Evolutionary conservation across 2,329 filamentous ascomycete species (phyloP).

Genomic region (Colletotrichum sp.): DNA sequence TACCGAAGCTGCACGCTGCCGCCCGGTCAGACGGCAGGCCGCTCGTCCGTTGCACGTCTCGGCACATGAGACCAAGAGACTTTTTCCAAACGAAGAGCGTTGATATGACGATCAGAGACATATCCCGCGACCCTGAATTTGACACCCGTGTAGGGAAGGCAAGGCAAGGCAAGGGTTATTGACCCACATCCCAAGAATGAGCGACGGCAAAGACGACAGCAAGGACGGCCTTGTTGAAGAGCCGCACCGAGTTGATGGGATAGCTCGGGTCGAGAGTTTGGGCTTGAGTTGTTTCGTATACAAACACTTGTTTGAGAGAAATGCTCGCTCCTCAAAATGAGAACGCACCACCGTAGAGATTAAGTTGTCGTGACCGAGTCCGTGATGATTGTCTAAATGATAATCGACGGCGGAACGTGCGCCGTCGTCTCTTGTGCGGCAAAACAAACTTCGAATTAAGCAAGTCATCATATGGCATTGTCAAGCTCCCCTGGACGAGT

Average conservation of each 20-base stretch:
- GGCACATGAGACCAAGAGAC: conserved; percentile 4
- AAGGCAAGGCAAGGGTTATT: neutral
- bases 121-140: neutral
- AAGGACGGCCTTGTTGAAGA: neutral
- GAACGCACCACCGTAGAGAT: neutral
- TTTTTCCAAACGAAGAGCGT: neutral
- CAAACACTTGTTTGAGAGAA: neutral
- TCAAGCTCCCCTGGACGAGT: neutral
- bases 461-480: neutral
- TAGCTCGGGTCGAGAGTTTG: neutral
- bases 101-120: neutral
- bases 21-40: neutral
- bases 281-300: neutral
- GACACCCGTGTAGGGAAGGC: neutral
- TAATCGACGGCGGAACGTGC: neutral
- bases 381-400: neutral
- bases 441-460: neutral
- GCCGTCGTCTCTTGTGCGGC: neutral
- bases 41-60: neutral
- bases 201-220: neutral
- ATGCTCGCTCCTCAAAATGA: neutral
- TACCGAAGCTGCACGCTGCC: neutral
- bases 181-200: neutral
- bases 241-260: neutral
- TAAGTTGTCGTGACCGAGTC: neutral